Percentiles rank a stretch among this genome's conserved stretches.
Conservation (phyloP, 108 stramenopile species). For the Schizochytrium sp. region DNA sequence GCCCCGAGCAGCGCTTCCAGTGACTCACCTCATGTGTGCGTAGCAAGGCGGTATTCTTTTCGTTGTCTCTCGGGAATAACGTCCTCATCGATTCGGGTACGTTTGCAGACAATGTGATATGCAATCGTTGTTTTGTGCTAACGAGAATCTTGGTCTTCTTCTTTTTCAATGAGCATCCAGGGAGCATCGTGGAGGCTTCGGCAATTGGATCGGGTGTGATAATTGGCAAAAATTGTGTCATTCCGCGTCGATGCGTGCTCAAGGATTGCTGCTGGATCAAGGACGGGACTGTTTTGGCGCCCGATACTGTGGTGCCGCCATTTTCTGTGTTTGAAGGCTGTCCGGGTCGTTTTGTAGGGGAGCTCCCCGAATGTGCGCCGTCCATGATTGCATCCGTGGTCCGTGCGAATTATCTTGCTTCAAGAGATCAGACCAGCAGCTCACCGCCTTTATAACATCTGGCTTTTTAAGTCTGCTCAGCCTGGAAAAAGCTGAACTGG, state of each 20-base stretch:
- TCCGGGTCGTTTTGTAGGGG: background rate
- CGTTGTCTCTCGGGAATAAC: background rate
- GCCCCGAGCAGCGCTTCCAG: background rate
- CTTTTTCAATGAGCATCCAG: background rate
- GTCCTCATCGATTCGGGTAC: background rate
- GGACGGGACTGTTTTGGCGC: background rate
- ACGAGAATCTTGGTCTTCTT: background rate
- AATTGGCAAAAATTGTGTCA: background rate
- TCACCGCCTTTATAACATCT: background rate
- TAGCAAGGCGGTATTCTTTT: background rate
- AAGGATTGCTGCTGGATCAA: slow-evolving; percentile 15
- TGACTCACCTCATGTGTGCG: background rate
- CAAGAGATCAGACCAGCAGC: background rate
- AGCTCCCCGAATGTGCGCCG: background rate
- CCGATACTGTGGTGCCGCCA: background rate
- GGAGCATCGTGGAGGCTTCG: background rate
- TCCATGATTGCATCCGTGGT: background rate
- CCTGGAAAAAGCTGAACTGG: too few species aligned
- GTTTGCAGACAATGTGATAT: background rate
- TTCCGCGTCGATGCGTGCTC: background rate
- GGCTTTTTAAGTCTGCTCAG: too few species aligned
- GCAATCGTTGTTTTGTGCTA: background rate
- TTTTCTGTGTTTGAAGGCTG: background rate
- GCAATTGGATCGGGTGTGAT: background rate
- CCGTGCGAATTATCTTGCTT: background rate